Conservation (phyloP, 2,329 filamentous ascomycete species). For the Penicillium corylophilum region DNA sequence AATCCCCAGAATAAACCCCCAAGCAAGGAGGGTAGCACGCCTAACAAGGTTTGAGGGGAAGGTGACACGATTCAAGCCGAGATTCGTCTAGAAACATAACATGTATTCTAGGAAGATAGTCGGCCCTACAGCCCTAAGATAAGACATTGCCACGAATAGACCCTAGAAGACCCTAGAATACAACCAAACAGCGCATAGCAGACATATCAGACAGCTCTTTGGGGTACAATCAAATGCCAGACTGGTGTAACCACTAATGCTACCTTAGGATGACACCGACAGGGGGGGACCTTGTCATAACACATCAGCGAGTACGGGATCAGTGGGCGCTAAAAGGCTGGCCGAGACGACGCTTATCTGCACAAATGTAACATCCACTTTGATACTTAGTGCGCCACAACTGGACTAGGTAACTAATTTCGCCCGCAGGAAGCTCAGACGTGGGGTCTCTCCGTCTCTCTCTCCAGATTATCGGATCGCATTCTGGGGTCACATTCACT, state of each 20-base stretch:
- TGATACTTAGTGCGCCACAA: neutral
- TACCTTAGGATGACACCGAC: neutral
- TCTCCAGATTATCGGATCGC: neutral
- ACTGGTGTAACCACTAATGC: neutral
- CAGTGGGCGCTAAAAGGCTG: neutral
- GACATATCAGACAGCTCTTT: no score
- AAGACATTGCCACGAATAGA: neutral
- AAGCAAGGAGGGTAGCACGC: neutral
- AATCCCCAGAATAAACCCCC: neutral
- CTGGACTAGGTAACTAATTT: no score
- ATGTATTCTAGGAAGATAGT: neutral
- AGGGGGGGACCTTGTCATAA: neutral
- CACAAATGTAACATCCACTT: neutral
- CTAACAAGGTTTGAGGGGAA: neutral
- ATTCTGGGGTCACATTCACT: neutral
- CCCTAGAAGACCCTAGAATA: neutral
- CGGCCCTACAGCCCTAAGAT: neutral
- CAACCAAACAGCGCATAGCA: neutral
- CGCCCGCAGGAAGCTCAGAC: neutral
- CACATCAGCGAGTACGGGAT: neutral
- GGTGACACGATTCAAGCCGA: neutral
- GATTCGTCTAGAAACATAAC: neutral
- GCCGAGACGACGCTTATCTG: neutral
- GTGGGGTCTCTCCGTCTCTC: neutral
- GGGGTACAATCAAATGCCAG: no score